A percentile compares a stretch with the other conserved stretches of the same genome.
These are phyloP conservation scores for Blastocystis sp. DNA, from an alignment of 352 stramenopile genomes.

Conservation along the genomic window DNA sequence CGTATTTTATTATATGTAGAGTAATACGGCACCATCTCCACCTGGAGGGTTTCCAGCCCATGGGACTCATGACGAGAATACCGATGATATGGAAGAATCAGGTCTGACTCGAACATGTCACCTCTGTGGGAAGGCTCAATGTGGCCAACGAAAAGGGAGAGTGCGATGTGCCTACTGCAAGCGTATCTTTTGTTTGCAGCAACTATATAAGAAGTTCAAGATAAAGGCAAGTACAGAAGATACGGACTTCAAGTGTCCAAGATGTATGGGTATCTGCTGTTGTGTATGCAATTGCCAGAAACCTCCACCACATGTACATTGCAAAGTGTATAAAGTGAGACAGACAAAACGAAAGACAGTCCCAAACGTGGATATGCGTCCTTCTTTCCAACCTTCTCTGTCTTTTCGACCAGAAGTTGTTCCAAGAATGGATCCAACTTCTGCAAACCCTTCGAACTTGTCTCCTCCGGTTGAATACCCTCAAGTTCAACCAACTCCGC, in stretches of 20 bases:
- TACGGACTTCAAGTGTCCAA: slow-evolving; percentile 65
- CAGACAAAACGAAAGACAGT: slow-evolving; percentile 50
- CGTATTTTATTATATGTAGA: not conserved
- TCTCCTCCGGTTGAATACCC: not conserved
- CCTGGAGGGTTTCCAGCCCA: not conserved
- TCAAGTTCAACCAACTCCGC: not conserved
- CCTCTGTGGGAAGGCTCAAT: slow-evolving; percentile 59
- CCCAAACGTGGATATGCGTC: not conserved
- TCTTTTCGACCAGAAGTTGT: not conserved
- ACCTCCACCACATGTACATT: slow-evolving; percentile 62
- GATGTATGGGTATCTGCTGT: slow-evolving; percentile 61
- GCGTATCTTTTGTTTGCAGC: slow-evolving; percentile 67
- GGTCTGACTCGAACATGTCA: slow-evolving; percentile 45
- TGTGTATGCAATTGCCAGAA: slow-evolving; percentile 59
- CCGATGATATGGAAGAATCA: slow-evolving; percentile 37
- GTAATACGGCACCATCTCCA: not conserved
- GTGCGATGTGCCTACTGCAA: slow-evolving; percentile 65
- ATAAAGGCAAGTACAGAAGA: slow-evolving; percentile 62
- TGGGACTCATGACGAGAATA: not conserved
- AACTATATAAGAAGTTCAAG: slow-evolving; percentile 67
- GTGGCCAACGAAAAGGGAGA: slow-evolving; percentile 55
- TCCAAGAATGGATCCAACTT: not conserved
- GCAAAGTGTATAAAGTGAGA: slow-evolving; percentile 68
- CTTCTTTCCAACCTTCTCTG: not conserved
- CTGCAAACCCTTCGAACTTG: not conserved